Base-by-base conservation (phyloP, 163 green algal species). In the Chlamydomonas reinhardtii region DNA sequence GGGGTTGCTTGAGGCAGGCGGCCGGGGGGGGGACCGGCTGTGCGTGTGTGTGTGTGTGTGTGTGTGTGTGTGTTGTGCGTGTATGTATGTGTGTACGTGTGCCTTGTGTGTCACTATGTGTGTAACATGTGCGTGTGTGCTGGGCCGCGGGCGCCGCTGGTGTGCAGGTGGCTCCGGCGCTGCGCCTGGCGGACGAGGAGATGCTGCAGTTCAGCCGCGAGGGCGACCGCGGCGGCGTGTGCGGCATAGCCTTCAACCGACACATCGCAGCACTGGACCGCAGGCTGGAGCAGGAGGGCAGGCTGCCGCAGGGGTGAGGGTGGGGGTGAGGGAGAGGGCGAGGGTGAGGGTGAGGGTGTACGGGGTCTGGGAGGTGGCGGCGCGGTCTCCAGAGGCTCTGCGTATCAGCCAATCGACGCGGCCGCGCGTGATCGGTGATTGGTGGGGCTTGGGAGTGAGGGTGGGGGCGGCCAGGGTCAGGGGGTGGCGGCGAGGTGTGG, bases 231-330 rank as follows among this genome's bases (percentile, higher is more conserved):
- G 20, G 29, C 68, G 48, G 34, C 6, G 4, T 20, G 12, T 87
- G 81, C 71, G 81, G 70, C 37, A 24, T 87, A 32, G 71, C 70
- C 0, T 87, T 81, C 70, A 87, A 87, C 71, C 56, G 70, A 0
- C 19, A 48, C 52, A 70, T 86, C 2, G 14, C 11, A 25, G 76
- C 27, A 1, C 66, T 34, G 62, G 76, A 84, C 76, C 15, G 16
- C 22, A 27, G 0, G 29, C 39, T 84, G 37, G 76, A 39, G 64
- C 27, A 4, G 24, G 62, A 12, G 4, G n/a, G 39, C 76, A 66
- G 69, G 37, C 39, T 75, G 77, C 77, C 77, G 43, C 4, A 35
- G 16, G 77, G 65, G 77, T 84, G 77, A 76, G 77, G 19, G 39
- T 14, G 69, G 69, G n/a, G 16, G 32, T 34, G n/a, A 34, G 32